A percentile compares a stretch with the other conserved stretches of the same genome.
phyloP scores from a whole-genome alignment of 345 rosid species.

The Rhodomyrtus tomentosa region DNA sequence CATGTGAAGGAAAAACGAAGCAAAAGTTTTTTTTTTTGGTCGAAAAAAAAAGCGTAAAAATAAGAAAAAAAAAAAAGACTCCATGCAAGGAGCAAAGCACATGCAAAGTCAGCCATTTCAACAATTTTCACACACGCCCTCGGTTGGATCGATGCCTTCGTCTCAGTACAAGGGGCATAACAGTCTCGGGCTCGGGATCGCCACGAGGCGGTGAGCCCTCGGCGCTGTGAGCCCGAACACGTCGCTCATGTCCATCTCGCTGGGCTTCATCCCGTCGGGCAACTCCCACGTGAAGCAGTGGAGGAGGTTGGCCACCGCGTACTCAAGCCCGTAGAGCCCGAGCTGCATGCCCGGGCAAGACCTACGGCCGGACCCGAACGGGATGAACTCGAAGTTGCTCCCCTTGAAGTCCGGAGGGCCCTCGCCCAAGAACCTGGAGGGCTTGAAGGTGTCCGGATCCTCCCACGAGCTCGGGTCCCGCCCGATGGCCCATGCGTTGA shows the following conservation, averaged over 20 bases:
- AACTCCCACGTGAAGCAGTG: constrained; percentile 79
- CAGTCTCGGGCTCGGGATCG: constrained; percentile 49
- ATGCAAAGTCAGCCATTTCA: not conserved
- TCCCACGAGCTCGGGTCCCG: constrained; percentile 69
- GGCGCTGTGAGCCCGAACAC: constrained; percentile 87
- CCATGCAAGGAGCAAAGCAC: not conserved
- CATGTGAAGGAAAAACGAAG: not conserved
- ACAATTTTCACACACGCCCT: not conserved
- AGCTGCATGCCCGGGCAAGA: constrained; percentile 96
- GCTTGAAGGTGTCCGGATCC: constrained; percentile 58
- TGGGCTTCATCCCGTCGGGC: constrained; percentile 82
- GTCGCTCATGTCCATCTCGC: constrained; percentile 76
- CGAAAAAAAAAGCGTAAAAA: not conserved
- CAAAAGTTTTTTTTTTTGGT: too few species aligned
- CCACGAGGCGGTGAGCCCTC: constrained; percentile 51
- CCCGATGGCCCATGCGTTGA: constrained; percentile 72
- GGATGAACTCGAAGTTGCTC: constrained; percentile 66
- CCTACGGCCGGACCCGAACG: constrained; percentile 87
- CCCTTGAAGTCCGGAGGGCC: constrained; percentile 74
- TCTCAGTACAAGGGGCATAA: constrained; percentile 28
- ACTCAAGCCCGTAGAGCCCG: constrained; percentile 66
- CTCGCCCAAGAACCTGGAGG: constrained; percentile 55
- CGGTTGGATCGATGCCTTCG: not conserved
- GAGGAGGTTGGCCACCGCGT: constrained; percentile 59
- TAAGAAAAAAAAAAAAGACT: not conserved